Base-by-base conservation (phyloP, 2,329 filamentous ascomycete species). In the Pezicula neosporulosa region DNA sequence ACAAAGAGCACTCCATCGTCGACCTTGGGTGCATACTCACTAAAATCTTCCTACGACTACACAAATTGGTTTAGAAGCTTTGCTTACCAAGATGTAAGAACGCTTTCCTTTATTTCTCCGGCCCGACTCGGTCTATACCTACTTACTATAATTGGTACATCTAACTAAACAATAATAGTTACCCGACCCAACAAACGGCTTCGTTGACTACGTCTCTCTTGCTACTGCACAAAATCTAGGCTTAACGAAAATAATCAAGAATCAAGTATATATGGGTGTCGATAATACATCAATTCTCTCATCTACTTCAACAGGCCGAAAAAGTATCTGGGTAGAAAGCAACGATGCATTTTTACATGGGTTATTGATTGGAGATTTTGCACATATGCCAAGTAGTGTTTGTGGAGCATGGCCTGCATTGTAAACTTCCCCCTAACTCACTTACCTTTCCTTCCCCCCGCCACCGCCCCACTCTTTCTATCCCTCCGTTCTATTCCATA, bases 371-470 rank as follows among this genome's bases (percentile, higher is more conserved):
- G 74, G 85, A 19, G 87, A 90, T 64, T 77, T 90, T 47, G 73
- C 74, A n/a, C 86, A 90, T 58, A 90, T 90, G 83, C 87, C 87
- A 1, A 54, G 77, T 77, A 83, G 83, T 2, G 72, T 80, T 46
- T 90, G 87, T 58, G 87, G 87, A 16, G 77, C 81, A n/a, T 90
- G 87, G 86, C 87, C 87, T 53, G 82, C 85, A 68, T 88, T 80
- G 64, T 81, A 68, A 47, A 50, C n/a, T n/a, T n/a, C n/a, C n/a
- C 48, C 39, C 63, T 8, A n/a, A n/a, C n/a, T n/a, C n/a, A n/a
- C n/a, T 5, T 27, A 13, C 28, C 38, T 5, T 5, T 5, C 21
- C 21, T 21, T 5, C 21, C 3, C 5, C 21, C 21, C n/a, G n/a
- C n/a, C n/a, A n/a, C n/a, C n/a, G n/a, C n/a, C n/a, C n/a, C n/a